Percentiles rank a stretch among this genome's conserved stretches.
phyloP scores from a whole-genome alignment of 2,329 filamentous ascomycete genomes.

The Camptophora hylomeconis region DNA sequence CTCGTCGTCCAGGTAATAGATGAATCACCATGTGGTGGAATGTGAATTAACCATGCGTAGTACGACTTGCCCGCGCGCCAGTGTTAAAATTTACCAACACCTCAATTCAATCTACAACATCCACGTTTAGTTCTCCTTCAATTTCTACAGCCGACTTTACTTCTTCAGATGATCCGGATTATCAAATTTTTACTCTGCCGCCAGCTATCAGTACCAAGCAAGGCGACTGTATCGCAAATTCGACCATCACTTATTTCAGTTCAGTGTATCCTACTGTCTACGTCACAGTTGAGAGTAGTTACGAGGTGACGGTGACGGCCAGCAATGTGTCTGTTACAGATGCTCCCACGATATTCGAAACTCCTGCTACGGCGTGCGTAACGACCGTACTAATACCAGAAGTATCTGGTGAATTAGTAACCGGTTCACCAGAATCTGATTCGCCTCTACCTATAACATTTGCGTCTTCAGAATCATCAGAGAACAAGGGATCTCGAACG shows the following conservation, averaged over 20 bases:
- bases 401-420: too few species aligned
- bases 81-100: constrained; percentile 1
- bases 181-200: too few species aligned
- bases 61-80: not conserved
- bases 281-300: constrained; percentile 13
- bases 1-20: too few species aligned
- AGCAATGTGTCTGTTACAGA: constrained; percentile 11
- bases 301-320: constrained; percentile 12
- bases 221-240: too few species aligned
- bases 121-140: too few species aligned
- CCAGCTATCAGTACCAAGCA: too few species aligned
- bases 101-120: constrained; percentile 7
- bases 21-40: too few species aligned
- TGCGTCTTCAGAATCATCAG: not conserved
- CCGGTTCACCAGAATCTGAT: not conserved
- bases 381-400: too few species aligned
- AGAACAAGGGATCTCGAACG: not conserved
- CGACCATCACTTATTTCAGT: constrained; percentile 13
- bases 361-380: too few species aligned
- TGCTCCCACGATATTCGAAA: too few species aligned
- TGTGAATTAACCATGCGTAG: not conserved
- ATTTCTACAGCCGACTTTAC: too few species aligned
- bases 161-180: too few species aligned
- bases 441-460: not conserved
- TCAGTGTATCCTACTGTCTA: constrained; percentile 15